phyloP scores from a whole-genome alignment of 441 rosid genomes.

The Eruca vesicaria region DNA sequence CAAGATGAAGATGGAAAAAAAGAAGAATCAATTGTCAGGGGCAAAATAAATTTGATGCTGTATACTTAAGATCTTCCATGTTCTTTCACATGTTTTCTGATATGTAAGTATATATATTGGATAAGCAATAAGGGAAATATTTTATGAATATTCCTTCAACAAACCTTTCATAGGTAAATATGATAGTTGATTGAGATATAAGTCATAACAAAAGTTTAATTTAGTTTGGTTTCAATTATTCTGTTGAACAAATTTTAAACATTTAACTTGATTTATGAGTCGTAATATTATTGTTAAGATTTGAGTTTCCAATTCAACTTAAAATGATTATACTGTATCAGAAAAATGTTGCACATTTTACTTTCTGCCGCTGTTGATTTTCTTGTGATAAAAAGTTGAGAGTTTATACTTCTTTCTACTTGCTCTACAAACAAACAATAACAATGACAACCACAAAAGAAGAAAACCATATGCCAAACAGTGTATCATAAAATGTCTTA shows the following conservation, averaged over 20 bases:
- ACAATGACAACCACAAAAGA: neutral
- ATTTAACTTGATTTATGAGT: too few relatives aligned
- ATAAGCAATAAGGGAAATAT: conserved; percentile 19
- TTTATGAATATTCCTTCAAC: conserved; percentile 20
- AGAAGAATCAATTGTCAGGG: conserved; percentile 33
- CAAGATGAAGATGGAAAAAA: conserved; percentile 11
- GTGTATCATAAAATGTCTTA: neutral
- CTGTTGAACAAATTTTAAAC: too few relatives aligned
- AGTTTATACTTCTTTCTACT: neutral
- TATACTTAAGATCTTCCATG: conserved; percentile 30
- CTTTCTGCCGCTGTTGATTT: neutral
- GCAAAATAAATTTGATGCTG: conserved; percentile 17
- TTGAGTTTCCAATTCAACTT: neutral
- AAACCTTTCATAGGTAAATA: neutral
- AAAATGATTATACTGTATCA: neutral
- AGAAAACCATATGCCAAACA: neutral
- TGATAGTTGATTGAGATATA: neutral
- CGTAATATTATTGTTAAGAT: neutral
- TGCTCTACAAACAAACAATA: neutral
- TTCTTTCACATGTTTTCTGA: conserved; percentile 34
- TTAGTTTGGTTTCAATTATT: neutral
- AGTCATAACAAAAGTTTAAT: neutral
- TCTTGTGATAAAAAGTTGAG: neutral
- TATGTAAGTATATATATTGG: conserved; percentile 22
- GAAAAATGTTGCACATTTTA: neutral